Conservation (phyloP, 495 filamentous ascomycete genomes). For the Podospora pseudocomata region DNA sequence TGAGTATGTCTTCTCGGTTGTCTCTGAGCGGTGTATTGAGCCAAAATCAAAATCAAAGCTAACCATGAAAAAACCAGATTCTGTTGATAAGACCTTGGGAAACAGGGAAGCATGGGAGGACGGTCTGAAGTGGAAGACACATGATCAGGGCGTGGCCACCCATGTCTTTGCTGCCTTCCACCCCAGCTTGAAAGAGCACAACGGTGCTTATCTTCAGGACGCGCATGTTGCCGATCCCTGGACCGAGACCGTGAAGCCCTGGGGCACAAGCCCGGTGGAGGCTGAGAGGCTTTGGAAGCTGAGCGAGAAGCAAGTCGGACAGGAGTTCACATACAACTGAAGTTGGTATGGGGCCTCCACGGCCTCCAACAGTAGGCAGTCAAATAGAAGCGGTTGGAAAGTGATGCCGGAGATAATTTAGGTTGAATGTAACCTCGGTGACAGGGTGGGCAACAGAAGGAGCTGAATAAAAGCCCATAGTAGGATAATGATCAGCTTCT, state of each 20-base stretch:
- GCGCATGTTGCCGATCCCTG: slow-evolving; percentile 37
- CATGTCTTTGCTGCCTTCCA: slow-evolving; percentile 48
- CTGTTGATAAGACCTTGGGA: slow-evolving; percentile 19
- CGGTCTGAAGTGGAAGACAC: slow-evolving; percentile 31
- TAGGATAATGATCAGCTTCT: background rate
- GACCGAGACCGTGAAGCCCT: slow-evolving; percentile 33
- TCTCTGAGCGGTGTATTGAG: background rate
- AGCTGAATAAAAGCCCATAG: background rate
- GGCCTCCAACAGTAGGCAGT: too few species aligned
- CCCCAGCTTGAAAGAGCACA: slow-evolving; percentile 33
- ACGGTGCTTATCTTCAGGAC: slow-evolving; percentile 42
- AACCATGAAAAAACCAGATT: background rate
- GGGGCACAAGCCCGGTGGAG: slow-evolving; percentile 38
- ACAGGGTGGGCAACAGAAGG: background rate
- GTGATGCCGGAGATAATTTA: background rate
- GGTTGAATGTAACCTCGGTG: background rate
- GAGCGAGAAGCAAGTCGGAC: slow-evolving; percentile 35
- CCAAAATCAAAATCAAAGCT: background rate
- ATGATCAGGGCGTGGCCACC: slow-evolving; percentile 42
- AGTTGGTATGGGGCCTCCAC: background rate
- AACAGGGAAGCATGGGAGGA: slow-evolving; percentile 34
- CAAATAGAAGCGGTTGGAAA: too few species aligned
- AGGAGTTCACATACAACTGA: slow-evolving; percentile 26
- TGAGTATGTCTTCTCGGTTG: slow-evolving; percentile 13
- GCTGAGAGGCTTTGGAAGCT: slow-evolving; percentile 43